A percentile compares a stretch with the other conserved stretches of the same genome.
Conservation (phyloP, 768 basidiomycete species). For the Auriscalpium microsporum region DNA sequence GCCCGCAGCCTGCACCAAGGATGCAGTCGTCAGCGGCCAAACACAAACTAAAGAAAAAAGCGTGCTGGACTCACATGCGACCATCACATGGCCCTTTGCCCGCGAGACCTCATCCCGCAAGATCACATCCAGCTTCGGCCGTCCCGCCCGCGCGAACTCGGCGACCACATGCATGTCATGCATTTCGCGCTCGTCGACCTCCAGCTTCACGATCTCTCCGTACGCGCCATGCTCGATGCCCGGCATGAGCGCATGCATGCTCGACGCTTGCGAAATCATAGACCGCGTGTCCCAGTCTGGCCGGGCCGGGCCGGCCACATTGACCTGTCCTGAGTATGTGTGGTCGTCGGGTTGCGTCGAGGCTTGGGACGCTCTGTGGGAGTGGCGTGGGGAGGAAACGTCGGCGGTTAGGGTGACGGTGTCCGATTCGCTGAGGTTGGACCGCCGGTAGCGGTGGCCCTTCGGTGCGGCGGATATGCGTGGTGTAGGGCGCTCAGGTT, state of each 20-base stretch:
- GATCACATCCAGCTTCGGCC: conserved; percentile 55
- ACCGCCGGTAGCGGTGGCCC: neutral
- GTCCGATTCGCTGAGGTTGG: neutral
- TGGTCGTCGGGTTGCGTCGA: neutral
- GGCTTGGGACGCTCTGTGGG: neutral
- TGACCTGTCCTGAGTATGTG: neutral
- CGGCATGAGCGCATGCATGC: conserved; percentile 21
- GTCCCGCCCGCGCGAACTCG: conserved; percentile 57
- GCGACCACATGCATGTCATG: conserved; percentile 49
- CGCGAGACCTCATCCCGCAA: conserved; percentile 55
- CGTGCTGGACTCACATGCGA: conserved; percentile 37
- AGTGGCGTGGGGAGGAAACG: neutral
- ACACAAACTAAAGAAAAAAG: conserved; percentile 1
- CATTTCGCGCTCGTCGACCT: conserved; percentile 50
- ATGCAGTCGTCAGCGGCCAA: neutral
- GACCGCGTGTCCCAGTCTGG: conserved; percentile 1
- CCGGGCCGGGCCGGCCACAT: neutral
- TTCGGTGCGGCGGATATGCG: neutral
- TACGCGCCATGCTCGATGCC: conserved; percentile 8
- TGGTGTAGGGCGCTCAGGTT: neutral
- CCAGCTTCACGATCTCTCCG: conserved; percentile 29
- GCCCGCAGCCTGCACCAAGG: conserved; percentile 55
- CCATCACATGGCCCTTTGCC: conserved; percentile 48
- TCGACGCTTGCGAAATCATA: conserved; percentile 10
- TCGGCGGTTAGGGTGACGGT: neutral